Conservation (phyloP, 768 basidiomycete genomes). For the Sarcomyxa edulis region DNA sequence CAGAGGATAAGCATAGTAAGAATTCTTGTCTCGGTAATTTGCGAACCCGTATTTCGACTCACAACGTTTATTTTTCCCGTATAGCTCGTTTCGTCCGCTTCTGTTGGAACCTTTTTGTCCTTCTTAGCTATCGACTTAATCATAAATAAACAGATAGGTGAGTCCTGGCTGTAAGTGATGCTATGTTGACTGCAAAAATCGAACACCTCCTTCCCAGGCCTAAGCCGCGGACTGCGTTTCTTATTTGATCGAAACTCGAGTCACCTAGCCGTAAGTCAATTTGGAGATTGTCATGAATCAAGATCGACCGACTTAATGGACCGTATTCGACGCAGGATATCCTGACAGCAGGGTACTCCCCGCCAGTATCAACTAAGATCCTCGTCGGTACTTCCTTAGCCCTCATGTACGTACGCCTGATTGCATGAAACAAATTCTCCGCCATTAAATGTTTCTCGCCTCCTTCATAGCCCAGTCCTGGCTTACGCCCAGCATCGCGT, state of each 20-base stretch:
- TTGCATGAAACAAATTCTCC: background rate
- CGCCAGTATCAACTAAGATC: constrained; percentile 44
- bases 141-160: constrained; percentile 50
- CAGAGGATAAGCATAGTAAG: constrained; percentile 48
- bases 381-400: constrained; percentile 48
- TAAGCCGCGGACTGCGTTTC: constrained; percentile 59
- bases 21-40: constrained; percentile 18
- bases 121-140: constrained; percentile 52
- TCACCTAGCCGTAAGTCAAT: constrained; percentile 44
- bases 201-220: no score
- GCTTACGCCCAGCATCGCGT: constrained; percentile 48
- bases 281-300: constrained; percentile 2
- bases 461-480: constrained; percentile 38
- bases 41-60: background rate
- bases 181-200: no score
- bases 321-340: constrained; percentile 34
- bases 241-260: constrained; percentile 58
- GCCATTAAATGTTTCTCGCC: background rate
- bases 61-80: background rate
- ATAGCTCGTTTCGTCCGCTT: constrained; percentile 46
- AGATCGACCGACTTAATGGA: background rate
- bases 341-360: constrained; percentile 40
- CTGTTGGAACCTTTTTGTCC: constrained; percentile 55
- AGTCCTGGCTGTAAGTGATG: no score
- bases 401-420: constrained; percentile 42